phyloP scores from a whole-genome alignment of 768 basidiomycete species.

The Sarcodon sp. region DNA sequence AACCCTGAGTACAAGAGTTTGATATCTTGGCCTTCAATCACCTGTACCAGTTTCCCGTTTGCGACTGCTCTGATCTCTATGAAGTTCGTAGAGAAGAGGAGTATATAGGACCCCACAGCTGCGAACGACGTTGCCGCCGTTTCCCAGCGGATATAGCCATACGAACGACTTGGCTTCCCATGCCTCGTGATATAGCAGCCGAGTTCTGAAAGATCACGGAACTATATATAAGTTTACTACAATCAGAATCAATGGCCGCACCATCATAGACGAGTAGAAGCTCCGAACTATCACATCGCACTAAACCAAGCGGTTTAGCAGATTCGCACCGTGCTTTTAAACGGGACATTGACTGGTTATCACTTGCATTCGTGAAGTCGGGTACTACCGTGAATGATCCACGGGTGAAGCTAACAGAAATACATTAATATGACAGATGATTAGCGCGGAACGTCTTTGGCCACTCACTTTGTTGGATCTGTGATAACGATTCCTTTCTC shows the following conservation, averaged over 20 bases:
- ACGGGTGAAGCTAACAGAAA: slow-evolving; percentile 12
- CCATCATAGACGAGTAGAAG: slow-evolving; percentile 67
- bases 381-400: slow-evolving; percentile 37
- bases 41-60: slow-evolving; percentile 65
- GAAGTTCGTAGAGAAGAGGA: slow-evolving; percentile 65
- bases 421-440: neutral
- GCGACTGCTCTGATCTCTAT: slow-evolving; percentile 58
- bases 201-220: slow-evolving; percentile 31
- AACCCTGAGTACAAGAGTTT: slow-evolving; percentile 43
- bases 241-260: slow-evolving; percentile 18
- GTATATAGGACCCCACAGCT: slow-evolving; percentile 44
- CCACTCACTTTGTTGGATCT: slow-evolving; percentile 53
- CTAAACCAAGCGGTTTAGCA: slow-evolving; percentile 54
- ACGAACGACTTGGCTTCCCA: slow-evolving; percentile 49
- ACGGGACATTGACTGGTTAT: slow-evolving; percentile 25
- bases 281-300: slow-evolving; percentile 39
- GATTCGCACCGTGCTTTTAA: slow-evolving; percentile 49
- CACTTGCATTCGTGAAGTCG: slow-evolving; percentile 31
- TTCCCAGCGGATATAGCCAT: slow-evolving; percentile 70
- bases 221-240: neutral
- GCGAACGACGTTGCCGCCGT: slow-evolving; percentile 50
- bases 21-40: slow-evolving; percentile 64
- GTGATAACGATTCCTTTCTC: slow-evolving; percentile 52
- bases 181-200: slow-evolving; percentile 68
- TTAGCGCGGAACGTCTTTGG: neutral